These are phyloP conservation scores for Leptomonas pyrrhocoris DNA, from an alignment of 208 protist species.

Conservation along the genomic window DNA sequence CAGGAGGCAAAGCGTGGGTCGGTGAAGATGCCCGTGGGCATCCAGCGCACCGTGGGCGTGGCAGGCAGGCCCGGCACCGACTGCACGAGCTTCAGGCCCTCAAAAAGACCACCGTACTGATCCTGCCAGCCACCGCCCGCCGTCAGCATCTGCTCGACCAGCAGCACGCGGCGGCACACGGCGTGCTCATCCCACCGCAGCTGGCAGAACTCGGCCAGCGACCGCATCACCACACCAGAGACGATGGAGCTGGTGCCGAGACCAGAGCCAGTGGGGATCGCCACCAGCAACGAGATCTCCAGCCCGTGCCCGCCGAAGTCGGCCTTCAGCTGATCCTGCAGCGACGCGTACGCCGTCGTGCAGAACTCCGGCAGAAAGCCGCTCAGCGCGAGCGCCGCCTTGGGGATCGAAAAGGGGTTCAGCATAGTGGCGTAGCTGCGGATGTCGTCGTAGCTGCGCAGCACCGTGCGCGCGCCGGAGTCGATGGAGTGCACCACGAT, in stretches of 20 bases:
- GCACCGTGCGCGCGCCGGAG: slow-evolving; percentile 23
- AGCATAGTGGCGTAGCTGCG: slow-evolving; percentile 43
- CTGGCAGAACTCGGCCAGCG: slow-evolving; percentile 48
- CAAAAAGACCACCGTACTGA: slow-evolving; percentile 62
- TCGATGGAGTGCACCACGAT: slow-evolving; percentile 55
- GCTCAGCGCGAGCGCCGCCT: slow-evolving; percentile 56
- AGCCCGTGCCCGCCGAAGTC: slow-evolving; percentile 50
- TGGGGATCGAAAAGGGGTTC: slow-evolving; percentile 65
- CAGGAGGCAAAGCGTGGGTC: slow-evolving; percentile 31
- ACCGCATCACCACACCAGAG: slow-evolving; percentile 47
- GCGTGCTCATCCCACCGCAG: slow-evolving; percentile 46
- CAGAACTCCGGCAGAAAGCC: slow-evolving; percentile 58
- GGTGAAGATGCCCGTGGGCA: slow-evolving; percentile 48
- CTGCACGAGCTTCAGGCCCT: slow-evolving; percentile 54
- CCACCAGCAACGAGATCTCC: slow-evolving; percentile 55
- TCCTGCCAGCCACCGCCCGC: slow-evolving; percentile 77
- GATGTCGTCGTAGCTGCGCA: slow-evolving; percentile 48
- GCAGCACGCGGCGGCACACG: slow-evolving; percentile 56
- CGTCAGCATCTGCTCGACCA: slow-evolving; percentile 71
- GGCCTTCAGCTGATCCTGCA: slow-evolving; percentile 40
- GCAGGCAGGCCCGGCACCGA: slow-evolving; percentile 38
- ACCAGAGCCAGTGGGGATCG: slow-evolving; percentile 62
- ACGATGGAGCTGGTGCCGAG: slow-evolving; percentile 75
- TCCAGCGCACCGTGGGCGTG: slow-evolving; percentile 43
- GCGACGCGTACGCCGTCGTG: slow-evolving; percentile 28